Conservation (phyloP, 2,329 filamentous ascomycete genomes). For the Aspergillus novofumigatus region DNA sequence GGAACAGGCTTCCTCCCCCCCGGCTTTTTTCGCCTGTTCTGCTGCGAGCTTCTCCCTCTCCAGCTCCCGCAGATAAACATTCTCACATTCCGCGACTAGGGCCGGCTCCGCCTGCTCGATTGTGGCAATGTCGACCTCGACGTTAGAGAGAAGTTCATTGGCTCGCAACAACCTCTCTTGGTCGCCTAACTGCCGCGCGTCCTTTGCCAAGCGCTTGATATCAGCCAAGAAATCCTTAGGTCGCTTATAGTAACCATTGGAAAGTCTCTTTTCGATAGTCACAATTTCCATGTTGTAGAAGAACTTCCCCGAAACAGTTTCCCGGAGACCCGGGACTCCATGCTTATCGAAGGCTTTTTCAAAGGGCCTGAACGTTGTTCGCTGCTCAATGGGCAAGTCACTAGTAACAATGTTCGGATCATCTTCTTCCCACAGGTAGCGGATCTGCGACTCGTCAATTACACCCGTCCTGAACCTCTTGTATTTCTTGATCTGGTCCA, state of each 20-base stretch:
- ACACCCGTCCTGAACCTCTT: slow-evolving; percentile 80
- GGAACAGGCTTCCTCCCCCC: slow-evolving; percentile 39
- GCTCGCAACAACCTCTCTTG: slow-evolving; percentile 78
- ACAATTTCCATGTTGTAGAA: slow-evolving; percentile 93
- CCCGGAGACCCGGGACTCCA: slow-evolving; percentile 69
- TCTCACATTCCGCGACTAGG: slow-evolving; percentile 71
- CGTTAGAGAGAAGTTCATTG: slow-evolving; percentile 87
- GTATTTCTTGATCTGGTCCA: slow-evolving; percentile 96
- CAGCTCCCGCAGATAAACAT: slow-evolving; percentile 69
- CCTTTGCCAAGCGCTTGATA: slow-evolving; percentile 77
- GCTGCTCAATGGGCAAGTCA: slow-evolving; percentile 55
- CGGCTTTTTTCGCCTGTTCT: slow-evolving; percentile 48
- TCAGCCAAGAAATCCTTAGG: slow-evolving; percentile 86
- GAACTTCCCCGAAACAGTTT: slow-evolving; percentile 74
- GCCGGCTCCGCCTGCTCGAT: slow-evolving; percentile 64
- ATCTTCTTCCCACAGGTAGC: slow-evolving; percentile 79
- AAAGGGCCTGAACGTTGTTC: slow-evolving; percentile 65
- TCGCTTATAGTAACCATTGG: slow-evolving; percentile 92
- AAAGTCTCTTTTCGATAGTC: slow-evolving; percentile 91
- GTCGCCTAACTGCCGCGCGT: slow-evolving; percentile 78
- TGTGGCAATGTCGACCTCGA: slow-evolving; percentile 83
- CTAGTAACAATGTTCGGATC: slow-evolving; percentile 64
- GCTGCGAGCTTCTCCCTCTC: slow-evolving; percentile 62
- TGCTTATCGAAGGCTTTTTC: slow-evolving; percentile 76
- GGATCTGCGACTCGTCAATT: slow-evolving; percentile 68